phyloP scores from a whole-genome alignment of 495 filamentous ascomycete species.

The Astrothelium subdiscretum region DNA sequence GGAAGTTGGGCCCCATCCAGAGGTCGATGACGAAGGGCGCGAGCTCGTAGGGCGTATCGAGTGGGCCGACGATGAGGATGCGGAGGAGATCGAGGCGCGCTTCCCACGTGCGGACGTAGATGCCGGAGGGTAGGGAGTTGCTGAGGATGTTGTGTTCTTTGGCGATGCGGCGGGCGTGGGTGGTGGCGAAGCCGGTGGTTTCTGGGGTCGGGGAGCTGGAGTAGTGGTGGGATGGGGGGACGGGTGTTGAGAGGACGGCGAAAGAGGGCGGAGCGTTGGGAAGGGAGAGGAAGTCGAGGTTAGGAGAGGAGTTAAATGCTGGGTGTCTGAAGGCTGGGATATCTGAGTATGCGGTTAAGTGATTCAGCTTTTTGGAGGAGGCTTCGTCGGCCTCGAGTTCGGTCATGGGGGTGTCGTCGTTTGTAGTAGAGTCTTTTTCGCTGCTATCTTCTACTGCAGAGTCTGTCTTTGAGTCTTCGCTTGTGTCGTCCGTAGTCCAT shows the following conservation, averaged over 20 bases:
- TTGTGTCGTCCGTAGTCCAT: constrained; percentile 29
- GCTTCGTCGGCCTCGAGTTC: background rate
- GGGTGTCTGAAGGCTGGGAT: background rate
- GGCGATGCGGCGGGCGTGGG: constrained; percentile 35
- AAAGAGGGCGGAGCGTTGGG: constrained; percentile 29
- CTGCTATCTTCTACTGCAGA: background rate
- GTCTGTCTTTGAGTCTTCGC: background rate
- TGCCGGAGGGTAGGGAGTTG: constrained; percentile 41
- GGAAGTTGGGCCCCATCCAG: constrained; percentile 36
- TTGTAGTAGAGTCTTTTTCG: background rate
- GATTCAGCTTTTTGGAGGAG: background rate
- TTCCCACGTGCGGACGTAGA: constrained; percentile 50
- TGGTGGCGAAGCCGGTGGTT: constrained; percentile 7
- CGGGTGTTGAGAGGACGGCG: constrained; percentile 32
- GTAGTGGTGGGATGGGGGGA: constrained; percentile 41
- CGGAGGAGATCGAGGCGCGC: constrained; percentile 45
- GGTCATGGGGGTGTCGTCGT: background rate
- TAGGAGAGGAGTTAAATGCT: background rate
- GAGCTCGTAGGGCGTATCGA: constrained; percentile 49
- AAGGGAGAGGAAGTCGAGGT: constrained; percentile 17
- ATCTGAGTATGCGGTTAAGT: background rate
- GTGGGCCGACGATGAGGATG: constrained; percentile 46
- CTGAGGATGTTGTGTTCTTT: constrained; percentile 48
- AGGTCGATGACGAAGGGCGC: constrained; percentile 52
- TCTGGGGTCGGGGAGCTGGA: constrained; percentile 4